Base-by-base conservation (phyloP, 805 yeast species). In the Saccharomycopsis microspora region DNA sequence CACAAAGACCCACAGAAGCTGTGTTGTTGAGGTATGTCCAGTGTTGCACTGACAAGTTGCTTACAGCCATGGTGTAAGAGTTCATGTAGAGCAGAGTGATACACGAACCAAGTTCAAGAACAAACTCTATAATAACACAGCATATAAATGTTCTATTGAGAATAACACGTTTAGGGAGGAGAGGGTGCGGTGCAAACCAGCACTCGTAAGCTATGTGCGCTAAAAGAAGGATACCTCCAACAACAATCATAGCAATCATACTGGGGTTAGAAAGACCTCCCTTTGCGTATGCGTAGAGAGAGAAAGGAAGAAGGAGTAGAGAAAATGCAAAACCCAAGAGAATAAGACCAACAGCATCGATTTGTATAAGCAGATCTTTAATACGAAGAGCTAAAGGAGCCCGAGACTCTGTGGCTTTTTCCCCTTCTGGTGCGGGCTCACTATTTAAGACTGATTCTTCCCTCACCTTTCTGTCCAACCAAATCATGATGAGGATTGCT, bases 231-330 rank as follows among this genome's bases (percentile, higher is more conserved):
- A 62, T 49, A 39, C 64, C 62, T 50, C 75, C 74, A 51, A 68
- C 60, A 40, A 66, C 61, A 29, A 68, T 54, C 74, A 70, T 67
- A 32, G 68, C 74, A 51, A 71, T 70, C 57, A 71, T 58, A 44
- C 65, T 62, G 27, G 70, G 70, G 49, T 65, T 64, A 9, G 51
- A 54, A 64, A 67, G 69, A 4, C 61, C 62, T 39, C 60, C 58
- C 31, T 55, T 49, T 19, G 70, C 71, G 41, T 58, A 46, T 0
- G 60, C 32, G 44, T 62, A 58, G 4, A 69, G 55, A 3, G 70
- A 65, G 46, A 65, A 63, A 32, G 74, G 74, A 34, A 69, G 59
- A 43, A 69, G 55, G 32, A 69, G 56, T 28, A 68, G 54, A 33
- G 67, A 43, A 58, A 66, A 68, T 28, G 67, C 72, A 43, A 66